Evolutionary conservation across 768 basidiomycete genomes (phyloP).

Genomic region (Rhodosporidiobolus odoratus): DNA sequence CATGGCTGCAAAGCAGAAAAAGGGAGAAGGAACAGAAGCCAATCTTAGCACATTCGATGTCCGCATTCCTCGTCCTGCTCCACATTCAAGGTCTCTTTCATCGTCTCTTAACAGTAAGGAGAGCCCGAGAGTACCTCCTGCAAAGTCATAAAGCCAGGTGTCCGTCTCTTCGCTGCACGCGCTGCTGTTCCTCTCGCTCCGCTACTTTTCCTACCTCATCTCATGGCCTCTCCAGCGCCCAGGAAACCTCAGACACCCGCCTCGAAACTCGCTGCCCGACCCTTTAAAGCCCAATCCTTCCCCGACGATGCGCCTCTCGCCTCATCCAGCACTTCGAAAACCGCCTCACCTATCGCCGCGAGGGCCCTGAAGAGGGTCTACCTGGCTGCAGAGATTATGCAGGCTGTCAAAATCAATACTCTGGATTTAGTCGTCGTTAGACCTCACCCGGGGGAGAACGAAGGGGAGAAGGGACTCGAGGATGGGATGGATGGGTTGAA

Average conservation of each 20-base stretch:
- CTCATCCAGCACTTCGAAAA: neutral
- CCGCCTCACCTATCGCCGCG: constrained; percentile 14
- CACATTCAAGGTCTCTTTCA: no score
- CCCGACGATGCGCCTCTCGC: neutral
- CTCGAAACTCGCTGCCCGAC: no score
- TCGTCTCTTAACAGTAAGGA: no score
- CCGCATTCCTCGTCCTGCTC: no score
- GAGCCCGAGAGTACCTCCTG: no score
- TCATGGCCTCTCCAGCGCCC: no score
- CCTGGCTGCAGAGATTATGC: constrained; percentile 37
- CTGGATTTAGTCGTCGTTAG: constrained; percentile 32
- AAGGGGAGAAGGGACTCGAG: constrained; percentile 4
- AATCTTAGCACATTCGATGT: no score
- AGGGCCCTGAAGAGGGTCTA: constrained; percentile 35
- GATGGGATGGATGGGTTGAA: constrained; percentile 15
- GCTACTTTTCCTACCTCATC: no score
- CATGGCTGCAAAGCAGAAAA: no score
- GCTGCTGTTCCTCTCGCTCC: constrained; percentile 17
- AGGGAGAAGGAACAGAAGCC: no score
- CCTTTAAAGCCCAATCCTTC: neutral
- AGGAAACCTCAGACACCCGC: no score
- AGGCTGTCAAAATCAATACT: constrained; percentile 35
- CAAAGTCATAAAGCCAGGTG: no score
- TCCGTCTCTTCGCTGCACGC: neutral
- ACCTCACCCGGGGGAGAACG: neutral